A percentile compares a stretch with the other conserved stretches of the same genome.
phyloP scores from a whole-genome alignment of 257 asterid genomes.

The Capsicum rhomboideum region DNA sequence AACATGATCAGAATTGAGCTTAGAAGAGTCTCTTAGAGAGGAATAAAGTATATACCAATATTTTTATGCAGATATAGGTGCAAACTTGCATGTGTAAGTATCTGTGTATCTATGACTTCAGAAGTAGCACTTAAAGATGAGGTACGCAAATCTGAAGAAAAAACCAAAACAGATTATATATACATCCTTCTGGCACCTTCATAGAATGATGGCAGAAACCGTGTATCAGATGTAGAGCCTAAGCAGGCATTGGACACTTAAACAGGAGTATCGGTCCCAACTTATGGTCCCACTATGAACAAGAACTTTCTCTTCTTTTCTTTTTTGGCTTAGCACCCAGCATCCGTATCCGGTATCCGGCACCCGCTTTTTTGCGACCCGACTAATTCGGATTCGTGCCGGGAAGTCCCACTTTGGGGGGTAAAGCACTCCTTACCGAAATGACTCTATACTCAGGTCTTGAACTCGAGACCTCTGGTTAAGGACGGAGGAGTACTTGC shows the following conservation, averaged over 20 bases:
- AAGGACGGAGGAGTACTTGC: not conserved
- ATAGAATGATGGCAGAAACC: not conserved
- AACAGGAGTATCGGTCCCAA: not conserved
- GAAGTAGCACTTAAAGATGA: not conserved
- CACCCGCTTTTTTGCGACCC: not conserved
- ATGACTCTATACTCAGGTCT: not conserved
- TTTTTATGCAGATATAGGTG: not conserved
- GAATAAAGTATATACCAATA: not conserved
- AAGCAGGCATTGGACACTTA: not conserved
- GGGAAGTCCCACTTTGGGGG: not conserved
- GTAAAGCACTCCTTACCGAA: not conserved
- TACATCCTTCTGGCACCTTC: not conserved
- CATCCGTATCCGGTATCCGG: not conserved
- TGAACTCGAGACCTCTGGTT: not conserved
- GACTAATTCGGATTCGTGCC: not conserved
- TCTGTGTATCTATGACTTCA: not conserved
- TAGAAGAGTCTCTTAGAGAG: not conserved
- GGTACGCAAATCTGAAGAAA: not conserved
- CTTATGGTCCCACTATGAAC: not conserved
- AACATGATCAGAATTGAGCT: not conserved
- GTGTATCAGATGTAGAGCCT: not conserved
- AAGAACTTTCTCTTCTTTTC: not conserved
- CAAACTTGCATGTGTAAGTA: not conserved
- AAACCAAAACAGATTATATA: not conserved
- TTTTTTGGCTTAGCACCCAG: not conserved